Percentiles rank a stretch among this genome's conserved stretches.
These are phyloP conservation scores for Carex arenaria DNA, from an alignment of 202 grass and related monocot genomes.

Conservation along the genomic window DNA sequence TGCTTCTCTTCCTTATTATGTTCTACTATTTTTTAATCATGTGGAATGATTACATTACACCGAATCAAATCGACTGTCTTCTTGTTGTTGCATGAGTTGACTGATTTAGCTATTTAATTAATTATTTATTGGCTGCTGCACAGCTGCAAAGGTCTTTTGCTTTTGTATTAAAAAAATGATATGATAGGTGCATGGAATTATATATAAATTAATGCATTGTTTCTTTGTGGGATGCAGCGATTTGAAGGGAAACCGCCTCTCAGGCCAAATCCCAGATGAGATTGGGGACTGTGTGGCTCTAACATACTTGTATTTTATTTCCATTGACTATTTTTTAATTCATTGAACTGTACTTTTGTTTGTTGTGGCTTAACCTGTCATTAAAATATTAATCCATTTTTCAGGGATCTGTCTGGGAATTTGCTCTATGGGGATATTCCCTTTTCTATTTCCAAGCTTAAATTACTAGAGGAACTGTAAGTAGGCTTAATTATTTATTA, in stretches of 20 bases:
- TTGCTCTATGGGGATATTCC: conserved; percentile 89
- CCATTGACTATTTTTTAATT: conserved; percentile 5
- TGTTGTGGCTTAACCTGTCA: background rate
- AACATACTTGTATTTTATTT: conserved; percentile 69
- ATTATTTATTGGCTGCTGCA: conserved; percentile 11
- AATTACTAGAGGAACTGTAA: conserved; percentile 92
- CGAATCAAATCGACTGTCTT: conserved; percentile 33
- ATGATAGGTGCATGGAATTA: background rate
- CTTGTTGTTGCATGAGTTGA: conserved; percentile 44
- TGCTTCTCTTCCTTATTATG: background rate
- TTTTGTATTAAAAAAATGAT: conserved; percentile 17
- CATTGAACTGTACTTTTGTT: background rate
- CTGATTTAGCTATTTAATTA: conserved; percentile 46
- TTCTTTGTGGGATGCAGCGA: conserved; percentile 74
- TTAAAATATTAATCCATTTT: conserved; percentile 15
- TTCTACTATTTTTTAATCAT: conserved; percentile 22
- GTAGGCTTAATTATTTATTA: background rate
- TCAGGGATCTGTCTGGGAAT: conserved; percentile 88
- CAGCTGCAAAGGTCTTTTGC: background rate
- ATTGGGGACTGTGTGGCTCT: conserved; percentile 85
- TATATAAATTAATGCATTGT: conserved; percentile 45
- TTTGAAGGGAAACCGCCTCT: conserved; percentile 83
- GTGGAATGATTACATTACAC: background rate
- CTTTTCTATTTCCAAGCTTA: conserved; percentile 96
- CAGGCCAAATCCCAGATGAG: conserved; percentile 98